These are phyloP conservation scores for Rosa hybrid DNA, from an alignment of 331 rosid genomes.

Conservation along the genomic window DNA sequence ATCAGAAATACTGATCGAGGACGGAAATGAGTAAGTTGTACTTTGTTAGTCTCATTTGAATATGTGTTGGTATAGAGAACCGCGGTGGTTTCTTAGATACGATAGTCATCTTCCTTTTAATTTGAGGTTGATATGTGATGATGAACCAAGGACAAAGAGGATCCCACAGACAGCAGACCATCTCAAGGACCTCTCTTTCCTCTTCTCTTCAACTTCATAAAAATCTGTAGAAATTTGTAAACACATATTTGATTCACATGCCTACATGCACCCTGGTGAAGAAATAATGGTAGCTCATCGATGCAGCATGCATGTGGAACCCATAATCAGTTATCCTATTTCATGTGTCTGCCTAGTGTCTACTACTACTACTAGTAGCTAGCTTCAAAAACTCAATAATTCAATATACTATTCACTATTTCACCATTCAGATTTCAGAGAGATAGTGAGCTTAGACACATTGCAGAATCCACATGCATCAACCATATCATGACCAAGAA, in stretches of 20 bases:
- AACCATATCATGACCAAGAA: not conserved
- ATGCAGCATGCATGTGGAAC: not conserved
- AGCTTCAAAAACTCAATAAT: not conserved
- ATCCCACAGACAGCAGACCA: too few species aligned
- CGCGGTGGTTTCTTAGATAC: too few species aligned
- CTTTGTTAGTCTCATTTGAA: too few species aligned
- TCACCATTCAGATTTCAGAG: not conserved
- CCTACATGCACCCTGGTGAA: not conserved
- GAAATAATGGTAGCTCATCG: too few species aligned
- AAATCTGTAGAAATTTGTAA: conserved; percentile 12
- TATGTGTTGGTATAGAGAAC: too few species aligned
- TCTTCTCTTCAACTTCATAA: not conserved
- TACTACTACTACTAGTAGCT: not conserved
- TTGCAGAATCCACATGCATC: not conserved
- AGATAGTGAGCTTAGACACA: not conserved
- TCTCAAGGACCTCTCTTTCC: too few species aligned
- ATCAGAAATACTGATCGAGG: too few species aligned
- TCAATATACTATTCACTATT: not conserved
- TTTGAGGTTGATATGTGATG: too few species aligned
- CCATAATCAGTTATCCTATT: conserved; percentile 12
- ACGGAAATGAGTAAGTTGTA: too few species aligned
- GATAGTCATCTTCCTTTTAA: too few species aligned
- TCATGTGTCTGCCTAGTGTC: not conserved
- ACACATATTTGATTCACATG: conserved; percentile 43
- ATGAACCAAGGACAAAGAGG: too few species aligned